phyloP scores from a whole-genome alignment of 345 rosid genomes.

The Carallia brachiata region DNA sequence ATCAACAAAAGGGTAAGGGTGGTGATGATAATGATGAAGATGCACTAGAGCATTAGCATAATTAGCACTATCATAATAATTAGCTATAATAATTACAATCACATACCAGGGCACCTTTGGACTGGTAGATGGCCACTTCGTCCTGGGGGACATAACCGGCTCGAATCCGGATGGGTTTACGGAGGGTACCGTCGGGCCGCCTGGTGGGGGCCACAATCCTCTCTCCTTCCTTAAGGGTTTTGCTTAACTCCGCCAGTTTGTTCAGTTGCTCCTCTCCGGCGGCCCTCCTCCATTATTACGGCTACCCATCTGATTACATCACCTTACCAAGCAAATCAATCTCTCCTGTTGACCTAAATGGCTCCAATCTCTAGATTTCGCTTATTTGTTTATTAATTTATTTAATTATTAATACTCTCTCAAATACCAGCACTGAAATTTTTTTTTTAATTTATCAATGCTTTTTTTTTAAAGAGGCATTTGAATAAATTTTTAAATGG shows the following conservation, averaged over 20 bases:
- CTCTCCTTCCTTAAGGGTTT: conserved; percentile 98
- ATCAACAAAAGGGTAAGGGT: no score
- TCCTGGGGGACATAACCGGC: conserved; percentile 88
- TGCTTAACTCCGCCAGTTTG: conserved; percentile 67
- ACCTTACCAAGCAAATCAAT: no score
- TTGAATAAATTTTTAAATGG: no score
- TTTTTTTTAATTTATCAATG: no score
- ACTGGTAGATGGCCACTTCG: conserved; percentile 82
- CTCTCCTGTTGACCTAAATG: no score
- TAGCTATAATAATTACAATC: no score
- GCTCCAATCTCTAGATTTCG: no score
- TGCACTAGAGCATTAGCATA: not conserved
- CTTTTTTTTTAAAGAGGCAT: no score
- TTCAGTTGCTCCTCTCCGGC: conserved; percentile 46
- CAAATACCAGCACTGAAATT: no score
- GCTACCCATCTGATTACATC: conserved; percentile 2
- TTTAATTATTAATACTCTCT: no score
- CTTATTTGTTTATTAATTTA: no score
- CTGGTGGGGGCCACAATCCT: conserved; percentile 77
- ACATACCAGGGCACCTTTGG: conserved; percentile 86
- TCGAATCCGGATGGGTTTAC: conserved; percentile 82
- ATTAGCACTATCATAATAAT: no score
- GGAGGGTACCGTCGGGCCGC: conserved; percentile 87
- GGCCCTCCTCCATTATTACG: conserved; percentile 16
- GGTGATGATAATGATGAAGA: not conserved